These are phyloP conservation scores for Diaporthe citri DNA, from an alignment of 2,329 filamentous ascomycete species.

Conservation along the genomic window DNA sequence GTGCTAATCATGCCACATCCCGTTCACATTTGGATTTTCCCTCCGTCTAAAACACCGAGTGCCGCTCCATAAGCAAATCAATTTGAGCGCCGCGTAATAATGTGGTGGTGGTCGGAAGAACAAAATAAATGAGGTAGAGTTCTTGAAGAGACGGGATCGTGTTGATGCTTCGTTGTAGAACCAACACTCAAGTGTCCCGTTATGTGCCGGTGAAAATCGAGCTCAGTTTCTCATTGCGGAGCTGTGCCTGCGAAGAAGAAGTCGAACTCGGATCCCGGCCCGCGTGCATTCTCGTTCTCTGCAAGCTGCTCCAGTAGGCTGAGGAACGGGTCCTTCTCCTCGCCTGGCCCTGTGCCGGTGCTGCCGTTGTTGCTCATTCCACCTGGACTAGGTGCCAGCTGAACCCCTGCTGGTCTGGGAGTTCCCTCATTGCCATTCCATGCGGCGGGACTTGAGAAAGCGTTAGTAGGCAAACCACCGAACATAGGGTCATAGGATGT, in stretches of 20 bases:
- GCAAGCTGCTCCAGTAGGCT: constrained; percentile 84
- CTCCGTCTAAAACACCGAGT: constrained; percentile 10
- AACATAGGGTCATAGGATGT: constrained; percentile 72
- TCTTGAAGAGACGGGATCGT: background rate
- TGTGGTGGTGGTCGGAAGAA: background rate
- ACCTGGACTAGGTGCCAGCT: constrained; percentile 57
- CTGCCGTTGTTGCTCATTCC: constrained; percentile 61
- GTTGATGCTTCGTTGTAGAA: background rate
- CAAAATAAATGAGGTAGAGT: background rate
- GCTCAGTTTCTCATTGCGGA: constrained; percentile 32
- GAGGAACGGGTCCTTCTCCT: constrained; percentile 86
- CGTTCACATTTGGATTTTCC: constrained; percentile 2
- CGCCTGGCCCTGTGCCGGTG: constrained; percentile 60
- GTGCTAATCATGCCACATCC: background rate
- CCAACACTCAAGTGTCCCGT: background rate
- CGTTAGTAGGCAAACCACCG: constrained; percentile 65
- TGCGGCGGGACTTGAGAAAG: constrained; percentile 63
- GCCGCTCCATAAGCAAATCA: background rate
- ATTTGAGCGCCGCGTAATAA: constrained; percentile 14
- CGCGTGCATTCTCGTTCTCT: constrained; percentile 80
- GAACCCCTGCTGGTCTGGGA: constrained; percentile 35
- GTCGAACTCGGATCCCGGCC: constrained; percentile 80
- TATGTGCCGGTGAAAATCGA: too few species aligned
- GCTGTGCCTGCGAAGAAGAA: constrained; percentile 71
- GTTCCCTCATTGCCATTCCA: constrained; percentile 59